Conservation (phyloP, 1,139 yeast species). For the Arxiozyma bovina region DNA sequence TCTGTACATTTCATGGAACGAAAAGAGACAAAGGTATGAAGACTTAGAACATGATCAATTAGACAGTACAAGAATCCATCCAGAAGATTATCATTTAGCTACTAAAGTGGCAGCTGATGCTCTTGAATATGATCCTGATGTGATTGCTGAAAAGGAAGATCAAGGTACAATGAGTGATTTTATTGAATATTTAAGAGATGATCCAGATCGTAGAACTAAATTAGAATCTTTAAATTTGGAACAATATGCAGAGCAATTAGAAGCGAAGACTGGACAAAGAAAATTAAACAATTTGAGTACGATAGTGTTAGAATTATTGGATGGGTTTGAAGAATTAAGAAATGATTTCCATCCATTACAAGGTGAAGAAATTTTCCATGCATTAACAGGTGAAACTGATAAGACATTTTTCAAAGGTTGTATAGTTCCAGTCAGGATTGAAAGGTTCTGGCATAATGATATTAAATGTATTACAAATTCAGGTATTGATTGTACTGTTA, state of each 20-base stretch:
- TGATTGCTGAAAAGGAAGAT: constrained; percentile 65
- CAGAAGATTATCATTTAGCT: constrained; percentile 93
- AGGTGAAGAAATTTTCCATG: constrained; percentile 68
- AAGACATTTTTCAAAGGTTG: constrained; percentile 60
- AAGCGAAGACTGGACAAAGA: constrained; percentile 41
- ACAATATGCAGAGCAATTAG: constrained; percentile 90
- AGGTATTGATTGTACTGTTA: constrained; percentile 63
- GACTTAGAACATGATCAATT: constrained; percentile 66
- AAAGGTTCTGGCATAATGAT: constrained; percentile 36
- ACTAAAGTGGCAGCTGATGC: constrained; percentile 98
- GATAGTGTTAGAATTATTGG: constrained; percentile 81
- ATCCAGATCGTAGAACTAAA: constrained; percentile 48
- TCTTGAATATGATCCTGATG: constrained; percentile 90
- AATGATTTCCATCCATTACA: constrained; percentile 59
- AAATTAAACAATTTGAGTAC: constrained; percentile 36
- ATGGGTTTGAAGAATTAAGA: constrained; percentile 80
- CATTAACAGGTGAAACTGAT: constrained; percentile 80
- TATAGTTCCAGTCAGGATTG: constrained; percentile 65
- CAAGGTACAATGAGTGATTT: constrained; percentile 64
- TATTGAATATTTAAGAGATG: constrained; percentile 69
- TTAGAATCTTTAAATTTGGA: constrained; percentile 82
- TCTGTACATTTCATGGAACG: constrained; percentile 63
- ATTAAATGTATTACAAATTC: constrained; percentile 62
- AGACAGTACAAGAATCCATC: constrained; percentile 94
- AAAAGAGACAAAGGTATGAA: constrained; percentile 38